Evolutionary conservation across 768 basidiomycete species (phyloP).

Genomic region (Pisolithus sp.): DNA sequence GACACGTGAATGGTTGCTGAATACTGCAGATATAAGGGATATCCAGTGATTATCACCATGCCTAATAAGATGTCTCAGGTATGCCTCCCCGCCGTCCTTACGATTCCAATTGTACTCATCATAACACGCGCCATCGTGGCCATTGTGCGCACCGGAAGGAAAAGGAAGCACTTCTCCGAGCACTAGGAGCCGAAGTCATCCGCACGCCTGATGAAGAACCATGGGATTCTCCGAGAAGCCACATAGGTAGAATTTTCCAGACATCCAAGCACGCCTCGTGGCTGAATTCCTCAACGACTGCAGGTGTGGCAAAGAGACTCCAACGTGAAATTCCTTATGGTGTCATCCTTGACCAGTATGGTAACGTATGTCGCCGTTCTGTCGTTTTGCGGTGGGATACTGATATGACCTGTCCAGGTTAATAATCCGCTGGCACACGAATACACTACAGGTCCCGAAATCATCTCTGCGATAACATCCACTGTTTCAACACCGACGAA

Average conservation of each 20-base stretch:
- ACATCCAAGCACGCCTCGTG: slow-evolving; percentile 44
- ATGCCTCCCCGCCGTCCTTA: slow-evolving; percentile 13
- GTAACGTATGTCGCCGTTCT: slow-evolving; percentile 45
- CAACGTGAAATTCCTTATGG: slow-evolving; percentile 74
- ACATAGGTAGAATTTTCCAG: slow-evolving; percentile 69
- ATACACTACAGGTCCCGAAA: slow-evolving; percentile 84
- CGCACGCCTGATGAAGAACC: slow-evolving; percentile 88
- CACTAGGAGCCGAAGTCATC: slow-evolving; percentile 89
- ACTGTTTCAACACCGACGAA: slow-evolving; percentile 52
- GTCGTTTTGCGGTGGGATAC: neutral
- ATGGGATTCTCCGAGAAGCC: slow-evolving; percentile 84
- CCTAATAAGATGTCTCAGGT: slow-evolving; percentile 93
- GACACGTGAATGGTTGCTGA: slow-evolving; percentile 42
- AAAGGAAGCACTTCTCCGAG: slow-evolving; percentile 88
- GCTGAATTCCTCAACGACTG: slow-evolving; percentile 83
- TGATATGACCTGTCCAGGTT: slow-evolving; percentile 31
- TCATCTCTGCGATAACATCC: slow-evolving; percentile 67
- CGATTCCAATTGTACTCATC: neutral
- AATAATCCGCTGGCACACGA: slow-evolving; percentile 94
- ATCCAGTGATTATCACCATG: slow-evolving; percentile 83
- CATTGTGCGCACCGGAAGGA: slow-evolving; percentile 41
- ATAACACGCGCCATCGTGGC: neutral
- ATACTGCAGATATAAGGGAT: slow-evolving; percentile 81
- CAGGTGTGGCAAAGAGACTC: slow-evolving; percentile 79
- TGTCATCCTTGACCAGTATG: slow-evolving; percentile 91